Percentiles rank a stretch among this genome's conserved stretches.
phyloP scores from a whole-genome alignment of 768 basidiomycete genomes.

The Serpula lacrymans region DNA sequence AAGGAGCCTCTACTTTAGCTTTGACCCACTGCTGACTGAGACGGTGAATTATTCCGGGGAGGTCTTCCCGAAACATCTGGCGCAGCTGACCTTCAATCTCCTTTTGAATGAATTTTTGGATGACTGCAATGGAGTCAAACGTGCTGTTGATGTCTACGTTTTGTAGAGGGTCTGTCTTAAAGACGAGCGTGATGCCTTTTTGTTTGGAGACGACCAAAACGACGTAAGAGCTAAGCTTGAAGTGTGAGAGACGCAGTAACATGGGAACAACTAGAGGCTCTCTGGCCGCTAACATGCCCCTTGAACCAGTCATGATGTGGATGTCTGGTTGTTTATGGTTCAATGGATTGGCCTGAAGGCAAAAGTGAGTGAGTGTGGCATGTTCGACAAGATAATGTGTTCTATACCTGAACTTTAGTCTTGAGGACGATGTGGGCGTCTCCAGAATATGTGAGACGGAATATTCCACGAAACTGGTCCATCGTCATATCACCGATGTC shows the following conservation, averaged over 20 bases:
- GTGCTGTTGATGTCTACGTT: slow-evolving; percentile 97
- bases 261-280: slow-evolving; percentile 97
- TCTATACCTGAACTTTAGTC: slow-evolving; percentile 86
- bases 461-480: slow-evolving; percentile 96
- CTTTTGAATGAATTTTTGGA: slow-evolving; percentile 94
- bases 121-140: slow-evolving; percentile 96
- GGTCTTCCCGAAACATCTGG: slow-evolving; percentile 97
- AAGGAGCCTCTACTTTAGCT: slow-evolving; percentile 91
- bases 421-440: slow-evolving; percentile 85
- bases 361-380: slow-evolving; percentile 2
- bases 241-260: slow-evolving; percentile 94
- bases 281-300: slow-evolving; percentile 90
- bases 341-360: slow-evolving; percentile 81
- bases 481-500: slow-evolving; percentile 96
- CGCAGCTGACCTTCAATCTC: slow-evolving; percentile 96
- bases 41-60: slow-evolving; percentile 95
- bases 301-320: slow-evolving; percentile 76
- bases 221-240: slow-evolving; percentile 92
- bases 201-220: slow-evolving; percentile 96
- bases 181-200: slow-evolving; percentile 97
- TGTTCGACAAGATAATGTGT: neutral
- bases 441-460: slow-evolving; percentile 90
- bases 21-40: slow-evolving; percentile 96
- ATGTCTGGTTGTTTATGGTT: slow-evolving; percentile 91
- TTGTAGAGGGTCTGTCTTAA: slow-evolving; percentile 98